Base-by-base conservation (phyloP, 495 filamentous ascomycete genomes). In the Hapsidospora chrysogenum region DNA sequence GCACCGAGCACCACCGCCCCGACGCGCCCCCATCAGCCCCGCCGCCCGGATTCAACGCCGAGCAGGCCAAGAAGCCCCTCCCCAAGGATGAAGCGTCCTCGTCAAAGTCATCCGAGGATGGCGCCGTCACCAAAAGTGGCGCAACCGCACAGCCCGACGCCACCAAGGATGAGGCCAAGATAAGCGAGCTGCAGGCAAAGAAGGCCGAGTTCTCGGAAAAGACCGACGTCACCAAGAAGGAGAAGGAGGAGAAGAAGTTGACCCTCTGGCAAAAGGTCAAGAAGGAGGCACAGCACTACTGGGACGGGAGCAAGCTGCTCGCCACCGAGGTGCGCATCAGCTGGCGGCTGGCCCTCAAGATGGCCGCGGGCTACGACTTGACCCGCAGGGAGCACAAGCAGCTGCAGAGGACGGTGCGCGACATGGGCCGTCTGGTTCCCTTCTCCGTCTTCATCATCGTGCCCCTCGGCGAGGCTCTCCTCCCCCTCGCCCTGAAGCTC, bases 281-380 rank as follows among this genome's bases (percentile, higher is more conserved):
- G 67, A 81, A 82, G 50, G 89, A 96, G 51, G 63, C 65, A 11
- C 70, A 76, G 41, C 89, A 99, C 54, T 99, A 96, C 61, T 96
- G 89, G 89, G 89, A 99, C 66, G 89, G 89, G 25, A 99, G 86
- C n/a, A 99, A 99, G 57, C 63, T 99, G 42, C 66, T 99, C 45
- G 84, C 81, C 17, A 80, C 81, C 1, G 89, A 99, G 58, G 78
- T 95, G 39, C 78, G 63, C 55, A 99, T 99, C 49, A 94, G 85
- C 56, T 78, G 75, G 9, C 78, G 78, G 25, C 60, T 99, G 41
- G 89, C 85, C 1, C 52, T 93, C 52, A 95, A 94, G 65, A 99
- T 99, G 89, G 87, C 85, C 7, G 85, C 76, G 39, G 89, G 89
- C 0, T 99, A 99, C 58, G 89, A 99, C 58, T 71, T 99, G 33